Evolutionary conservation across 139 green algal genomes (phyloP).

Genomic region (Pleodorina starrii): DNA sequence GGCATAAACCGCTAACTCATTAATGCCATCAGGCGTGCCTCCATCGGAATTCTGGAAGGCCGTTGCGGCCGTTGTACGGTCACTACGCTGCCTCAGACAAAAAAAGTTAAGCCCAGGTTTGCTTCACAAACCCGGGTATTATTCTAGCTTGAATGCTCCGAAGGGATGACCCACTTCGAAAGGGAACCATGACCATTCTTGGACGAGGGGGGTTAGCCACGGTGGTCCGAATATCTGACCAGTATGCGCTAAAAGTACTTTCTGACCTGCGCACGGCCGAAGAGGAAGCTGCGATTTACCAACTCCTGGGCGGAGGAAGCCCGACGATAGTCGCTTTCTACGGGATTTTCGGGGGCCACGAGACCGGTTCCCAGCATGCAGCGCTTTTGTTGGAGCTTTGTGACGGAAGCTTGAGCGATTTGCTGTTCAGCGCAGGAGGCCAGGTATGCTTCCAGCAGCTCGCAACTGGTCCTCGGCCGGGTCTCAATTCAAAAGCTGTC

Average conservation of each 20-base stretch:
- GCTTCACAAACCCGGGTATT: no score
- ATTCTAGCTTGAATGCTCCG: neutral
- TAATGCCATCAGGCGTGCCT: no score
- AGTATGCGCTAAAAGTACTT: neutral
- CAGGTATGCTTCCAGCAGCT: slow-evolving; percentile 20
- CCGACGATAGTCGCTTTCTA: neutral
- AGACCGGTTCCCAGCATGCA: neutral
- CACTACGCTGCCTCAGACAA: no score
- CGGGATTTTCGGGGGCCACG: neutral
- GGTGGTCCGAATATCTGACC: neutral
- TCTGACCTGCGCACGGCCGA: neutral
- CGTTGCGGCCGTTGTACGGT: no score
- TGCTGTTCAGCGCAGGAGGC: neutral
- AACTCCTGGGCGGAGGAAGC: neutral
- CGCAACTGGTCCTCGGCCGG: no score
- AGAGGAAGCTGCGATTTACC: neutral
- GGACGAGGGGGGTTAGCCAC: neutral
- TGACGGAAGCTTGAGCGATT: neutral
- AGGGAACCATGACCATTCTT: slow-evolving; percentile 9
- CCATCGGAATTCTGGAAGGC: no score
- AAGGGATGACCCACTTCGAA: neutral
- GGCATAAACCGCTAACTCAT: no score
- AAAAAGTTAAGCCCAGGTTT: no score
- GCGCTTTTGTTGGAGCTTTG: slow-evolving; percentile 14
- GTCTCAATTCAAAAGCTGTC: neutral